A percentile compares a stretch with the other conserved stretches of the same genome.
Evolutionary conservation across 2,329 filamentous ascomycete species (phyloP).

Genomic region (Dactylonectria estremocensis): DNA sequence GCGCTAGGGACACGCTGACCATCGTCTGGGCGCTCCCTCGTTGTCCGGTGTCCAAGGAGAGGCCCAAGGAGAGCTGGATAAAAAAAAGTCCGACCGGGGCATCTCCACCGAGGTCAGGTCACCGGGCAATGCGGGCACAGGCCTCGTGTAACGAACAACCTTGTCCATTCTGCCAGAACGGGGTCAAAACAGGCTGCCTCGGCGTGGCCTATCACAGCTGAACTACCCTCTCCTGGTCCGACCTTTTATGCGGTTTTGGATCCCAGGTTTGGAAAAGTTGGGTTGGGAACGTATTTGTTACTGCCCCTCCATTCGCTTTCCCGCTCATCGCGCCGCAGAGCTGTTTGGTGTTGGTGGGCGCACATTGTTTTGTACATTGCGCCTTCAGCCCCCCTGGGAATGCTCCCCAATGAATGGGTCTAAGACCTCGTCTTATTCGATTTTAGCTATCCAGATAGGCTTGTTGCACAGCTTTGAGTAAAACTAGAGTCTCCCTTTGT

Average conservation of each 20-base stretch:
- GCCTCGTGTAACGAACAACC: neutral
- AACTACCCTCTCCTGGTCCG: conserved; percentile 1
- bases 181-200: neutral
- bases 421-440: neutral
- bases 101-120: conserved; percentile 6
- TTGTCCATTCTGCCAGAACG: neutral
- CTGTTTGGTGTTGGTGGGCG: neutral
- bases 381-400: neutral
- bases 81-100: conserved; percentile 2
- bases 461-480: neutral
- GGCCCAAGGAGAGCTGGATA: neutral
- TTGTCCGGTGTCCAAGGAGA: neutral
- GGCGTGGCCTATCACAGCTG: neutral
- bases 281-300: neutral
- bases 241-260: neutral
- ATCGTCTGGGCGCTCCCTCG: neutral
- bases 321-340: neutral
- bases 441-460: neutral
- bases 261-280: neutral
- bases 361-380: neutral
- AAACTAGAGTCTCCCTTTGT: neutral
- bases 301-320: conserved; percentile 3
- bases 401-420: neutral
- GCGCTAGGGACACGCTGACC: conserved; percentile 11
- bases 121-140: conserved; percentile 5